Base-by-base conservation (phyloP, 768 basidiomycete genomes). In the Amanita muscaria region DNA sequence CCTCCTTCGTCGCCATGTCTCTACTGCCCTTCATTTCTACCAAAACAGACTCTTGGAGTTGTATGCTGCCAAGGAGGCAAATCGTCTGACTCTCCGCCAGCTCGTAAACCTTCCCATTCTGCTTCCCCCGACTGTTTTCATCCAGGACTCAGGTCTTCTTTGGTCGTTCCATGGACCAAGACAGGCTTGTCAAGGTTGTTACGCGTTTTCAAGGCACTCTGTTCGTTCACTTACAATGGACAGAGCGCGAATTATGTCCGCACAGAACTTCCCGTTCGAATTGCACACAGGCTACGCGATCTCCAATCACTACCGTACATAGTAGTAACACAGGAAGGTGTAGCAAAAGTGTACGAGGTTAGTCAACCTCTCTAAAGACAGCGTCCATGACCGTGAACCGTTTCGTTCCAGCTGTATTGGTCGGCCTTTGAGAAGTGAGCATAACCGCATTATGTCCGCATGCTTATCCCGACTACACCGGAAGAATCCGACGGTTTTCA, bases 221-320 rank as follows among this genome's bases (percentile, higher is more conserved):
- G 5, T 30, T 29, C 27, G 39, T 21, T 34, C 2, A 9, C 7
- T 22, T 16, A 11, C 22, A 5, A 22, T 6, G 39, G 39, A 16
- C 40, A 91, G 88, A 88, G 85, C 51, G 89, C 87, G 42, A 91
- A 91, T 59, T 89, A 91, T 62, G 88, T 94, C 33, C 79, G 89
- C 41, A 86, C 85, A 4, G 90, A 94, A 56, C 64, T 94, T 5
- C 90, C 91, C 8, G 79, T 90, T 11, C 79, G 90, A 29, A 85
- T 92, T 55, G 83, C 89, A 3, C 90, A 93, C 60, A 76, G 91
- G 37, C 64, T 93, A 48, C 78, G 87, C 46, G 91, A 94, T 56
- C 69, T 94, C 53, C 91, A 94, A 63, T 69, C 79, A 1, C 67
- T 94, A 37, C 90, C 91, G 3, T 91, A 86, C 55, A 76, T 85